Base-by-base conservation (phyloP, 352 stramenopile genomes). In the Blastocystis sp. region DNA sequence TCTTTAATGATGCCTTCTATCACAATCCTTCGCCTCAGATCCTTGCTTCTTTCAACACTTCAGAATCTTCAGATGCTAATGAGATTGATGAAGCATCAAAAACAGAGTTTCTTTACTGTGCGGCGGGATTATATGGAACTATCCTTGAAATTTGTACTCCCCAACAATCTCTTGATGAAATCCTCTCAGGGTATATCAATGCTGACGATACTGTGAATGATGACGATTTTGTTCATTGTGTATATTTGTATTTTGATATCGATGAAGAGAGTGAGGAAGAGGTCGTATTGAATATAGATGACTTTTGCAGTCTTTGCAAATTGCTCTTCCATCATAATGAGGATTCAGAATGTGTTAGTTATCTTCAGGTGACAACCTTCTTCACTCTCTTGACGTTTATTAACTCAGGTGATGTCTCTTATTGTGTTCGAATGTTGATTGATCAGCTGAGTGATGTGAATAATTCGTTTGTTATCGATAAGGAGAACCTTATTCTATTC, bases 321-420 rank as follows among this genome's bases (percentile, higher is more conserved):
- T 46, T 24, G 2, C 46, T 83, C 49, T 83, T 83, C 51, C 46
- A 83, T 63, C 29, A 39, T 2, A 21, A 37, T 24, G 69, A 80
- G 52, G 37, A 59, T 5, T 46, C 21, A 27, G 37, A 63, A 9
- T 32, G 35, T 32, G 9, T 63, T 19, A 54, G 35, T n/a, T 77
- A 54, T 51, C 16, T 77, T 6, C 43, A 77, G 6, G 35, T 77
- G 2, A 49, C 56, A 11, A 77, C 65, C 3, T 65, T 43, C 4
- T 24, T 80, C 32, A 65, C 32, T 16, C 43, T 80, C 24, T 54
- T 80, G 21, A 11, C n/a, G 3, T 77, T 77, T 56, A 24, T 46
- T 6, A 56, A 58, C 11, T 37, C 37, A 4, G 56, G 29, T 14
- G 37, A 77, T n/a, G 27, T 52, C 16, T 14, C 37, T 5, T 9